Evolutionary conservation across 1,284 basidiomycete genomes (phyloP).

Genomic region (Ustilago lituana): DNA sequence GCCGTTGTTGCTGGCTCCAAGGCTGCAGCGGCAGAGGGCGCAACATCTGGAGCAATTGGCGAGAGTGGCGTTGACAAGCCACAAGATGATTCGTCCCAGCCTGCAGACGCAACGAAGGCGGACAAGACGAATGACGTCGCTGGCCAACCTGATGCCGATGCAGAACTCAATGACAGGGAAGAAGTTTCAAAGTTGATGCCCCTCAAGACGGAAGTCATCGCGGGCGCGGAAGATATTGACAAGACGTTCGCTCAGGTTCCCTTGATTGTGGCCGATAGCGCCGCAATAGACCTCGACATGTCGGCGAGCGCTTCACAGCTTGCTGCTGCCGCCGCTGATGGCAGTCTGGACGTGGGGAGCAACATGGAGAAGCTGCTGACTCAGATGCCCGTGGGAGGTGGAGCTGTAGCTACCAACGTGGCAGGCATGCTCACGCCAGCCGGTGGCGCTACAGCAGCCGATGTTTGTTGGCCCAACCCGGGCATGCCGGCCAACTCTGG

Average conservation of each 20-base stretch:
- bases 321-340: constrained; percentile 7
- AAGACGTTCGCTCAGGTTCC: constrained; percentile 14
- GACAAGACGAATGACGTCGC: neutral
- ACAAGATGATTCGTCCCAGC: constrained; percentile 2
- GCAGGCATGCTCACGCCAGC: constrained; percentile 24
- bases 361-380: constrained; percentile 38
- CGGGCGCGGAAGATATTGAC: neutral
- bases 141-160: neutral
- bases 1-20: neutral
- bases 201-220: constrained; percentile 20
- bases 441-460: constrained; percentile 3
- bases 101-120: neutral
- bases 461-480: constrained; percentile 17
- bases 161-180: too few relatives aligned
- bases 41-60: neutral
- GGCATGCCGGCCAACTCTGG: neutral
- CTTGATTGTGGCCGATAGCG: constrained; percentile 21
- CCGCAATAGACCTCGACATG: constrained; percentile 25
- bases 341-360: constrained; percentile 14
- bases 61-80: too few relatives aligned
- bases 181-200: neutral
- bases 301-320: constrained; percentile 21
- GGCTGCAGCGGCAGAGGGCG: neutral
- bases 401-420: constrained; percentile 1
- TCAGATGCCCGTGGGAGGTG: constrained; percentile 22